phyloP scores from a whole-genome alignment of 106 monocot genomes.

The Dendrobium huoshanense region DNA sequence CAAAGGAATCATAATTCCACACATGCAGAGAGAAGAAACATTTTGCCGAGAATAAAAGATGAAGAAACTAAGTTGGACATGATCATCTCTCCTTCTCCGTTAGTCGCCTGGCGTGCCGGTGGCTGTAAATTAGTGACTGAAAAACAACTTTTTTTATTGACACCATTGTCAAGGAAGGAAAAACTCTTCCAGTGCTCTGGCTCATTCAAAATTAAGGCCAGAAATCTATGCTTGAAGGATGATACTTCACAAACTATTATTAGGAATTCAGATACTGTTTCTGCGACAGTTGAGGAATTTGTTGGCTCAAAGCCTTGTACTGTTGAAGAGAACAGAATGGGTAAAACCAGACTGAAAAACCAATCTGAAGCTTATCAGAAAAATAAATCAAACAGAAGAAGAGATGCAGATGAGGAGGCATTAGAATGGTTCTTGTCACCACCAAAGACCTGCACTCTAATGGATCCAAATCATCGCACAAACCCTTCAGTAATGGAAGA shows the following conservation, averaged over 20 bases:
- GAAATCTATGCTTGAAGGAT: background rate
- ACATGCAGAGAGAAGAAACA: background rate
- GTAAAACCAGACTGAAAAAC: background rate
- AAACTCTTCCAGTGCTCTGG: background rate
- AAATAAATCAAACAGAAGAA: constrained; percentile 21
- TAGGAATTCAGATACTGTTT: background rate
- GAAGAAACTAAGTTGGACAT: constrained; percentile 19
- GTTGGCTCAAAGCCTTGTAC: constrained; percentile 8
- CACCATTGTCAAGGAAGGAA: constrained; percentile 55
- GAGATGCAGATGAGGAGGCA: constrained; percentile 35
- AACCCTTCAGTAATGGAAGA: background rate
- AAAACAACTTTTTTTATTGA: constrained; percentile 77
- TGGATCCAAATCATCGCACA: constrained; percentile 3
- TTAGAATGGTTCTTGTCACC: constrained; percentile 90
- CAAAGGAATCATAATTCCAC: background rate
- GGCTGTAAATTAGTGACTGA: constrained; percentile 42
- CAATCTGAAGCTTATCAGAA: constrained; percentile 5
- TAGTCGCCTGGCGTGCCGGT: constrained; percentile 71
- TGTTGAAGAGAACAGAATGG: background rate
- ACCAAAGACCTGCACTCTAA: constrained; percentile 24
- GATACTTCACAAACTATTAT: constrained; percentile 3
- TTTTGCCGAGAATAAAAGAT: background rate
- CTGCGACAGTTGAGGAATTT: constrained; percentile 3
- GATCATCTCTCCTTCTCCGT: constrained; percentile 81
- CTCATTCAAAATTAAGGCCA: constrained; percentile 14